Evolutionary conservation across 768 basidiomycete species (phyloP), one percentile per base, ranked within the genome.

Genomic region (Suillus alpinus): DNA sequence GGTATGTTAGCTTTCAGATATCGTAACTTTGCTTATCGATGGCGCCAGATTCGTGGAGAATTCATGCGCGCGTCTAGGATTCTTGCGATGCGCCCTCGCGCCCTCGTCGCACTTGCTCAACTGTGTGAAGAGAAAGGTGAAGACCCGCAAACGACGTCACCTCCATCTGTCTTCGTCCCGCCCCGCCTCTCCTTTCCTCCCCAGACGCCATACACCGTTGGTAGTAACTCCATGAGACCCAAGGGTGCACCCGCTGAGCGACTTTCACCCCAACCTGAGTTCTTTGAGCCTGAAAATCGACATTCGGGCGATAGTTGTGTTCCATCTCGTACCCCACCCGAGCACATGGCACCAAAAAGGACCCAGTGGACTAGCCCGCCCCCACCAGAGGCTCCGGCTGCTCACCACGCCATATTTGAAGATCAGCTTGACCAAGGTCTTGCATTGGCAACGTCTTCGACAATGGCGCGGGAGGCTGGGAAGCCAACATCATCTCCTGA

Each of bases 61-160:
- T 96, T 99, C 73, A 96, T 96, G 93, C 89, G 96, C 39, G 96
- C 95, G 5, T 87, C 89, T 26, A 83, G 94, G 59, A 92, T 98
- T 59, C 79, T 99, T 37, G 81, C 87, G 12, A 78, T 81, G 63
- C 88, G 89, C 34, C 93, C 92, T 1, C 87, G 92, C 53, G 92
- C 91, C 8, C 85, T 91, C 36, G 74, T 89, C 20, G 91, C 92
- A 5, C 80, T 98, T 18, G 87, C 94, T 1, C 90, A 95, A 65
- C 85, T 99, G 13, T 97, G 95, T 68, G 92, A 94, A 68, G 95
- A 98, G 72, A 87, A 94, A 26, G 86, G 86, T 58, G 85, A 83
- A 18, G 44, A 62, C 14, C 66, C 77, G 1, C 78, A 76, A 63
- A 69, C 71, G 26, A 75, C 81, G 40, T 74, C 80, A 14, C 75